These are phyloP conservation scores for Leptographium lundbergii DNA, from an alignment of 2,329 filamentous ascomycete species.

Conservation along the genomic window DNA sequence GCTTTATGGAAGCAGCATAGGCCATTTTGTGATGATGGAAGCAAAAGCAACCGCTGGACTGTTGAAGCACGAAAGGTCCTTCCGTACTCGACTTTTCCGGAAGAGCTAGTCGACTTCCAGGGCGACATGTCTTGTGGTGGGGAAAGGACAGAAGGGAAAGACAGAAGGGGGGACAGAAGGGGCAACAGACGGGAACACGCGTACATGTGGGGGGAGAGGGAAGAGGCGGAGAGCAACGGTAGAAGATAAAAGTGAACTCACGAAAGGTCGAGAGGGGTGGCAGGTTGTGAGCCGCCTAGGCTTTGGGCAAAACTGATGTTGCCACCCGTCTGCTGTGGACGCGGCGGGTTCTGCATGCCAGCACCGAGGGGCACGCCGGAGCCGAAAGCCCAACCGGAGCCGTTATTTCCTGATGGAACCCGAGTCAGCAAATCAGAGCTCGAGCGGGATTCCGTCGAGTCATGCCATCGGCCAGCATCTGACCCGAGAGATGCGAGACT, in stretches of 20 bases:
- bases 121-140: too few relatives aligned
- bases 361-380: slow-evolving; percentile 43
- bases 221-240: neutral
- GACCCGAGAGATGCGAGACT: neutral
- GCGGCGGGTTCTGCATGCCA: slow-evolving; percentile 38
- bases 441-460: neutral
- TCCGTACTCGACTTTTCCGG: too few relatives aligned
- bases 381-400: slow-evolving; percentile 49
- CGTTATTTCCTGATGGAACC: slow-evolving; percentile 31
- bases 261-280: slow-evolving; percentile 51
- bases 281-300: slow-evolving; percentile 48
- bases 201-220: neutral
- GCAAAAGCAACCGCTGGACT: too few relatives aligned
- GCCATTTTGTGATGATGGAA: neutral
- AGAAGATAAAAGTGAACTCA: slow-evolving; percentile 30
- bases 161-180: neutral
- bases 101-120: too few relatives aligned
- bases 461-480: neutral
- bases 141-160: neutral
- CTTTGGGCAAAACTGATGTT: slow-evolving; percentile 56
- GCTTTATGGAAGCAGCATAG: neutral
- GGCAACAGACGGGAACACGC: too few relatives aligned
- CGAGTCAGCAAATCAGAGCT: neutral
- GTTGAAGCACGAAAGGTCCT: too few relatives aligned
- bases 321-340: slow-evolving; percentile 34